Conservation (phyloP, 1,284 basidiomycete species). For the Moesziomyces aphidis region DNA sequence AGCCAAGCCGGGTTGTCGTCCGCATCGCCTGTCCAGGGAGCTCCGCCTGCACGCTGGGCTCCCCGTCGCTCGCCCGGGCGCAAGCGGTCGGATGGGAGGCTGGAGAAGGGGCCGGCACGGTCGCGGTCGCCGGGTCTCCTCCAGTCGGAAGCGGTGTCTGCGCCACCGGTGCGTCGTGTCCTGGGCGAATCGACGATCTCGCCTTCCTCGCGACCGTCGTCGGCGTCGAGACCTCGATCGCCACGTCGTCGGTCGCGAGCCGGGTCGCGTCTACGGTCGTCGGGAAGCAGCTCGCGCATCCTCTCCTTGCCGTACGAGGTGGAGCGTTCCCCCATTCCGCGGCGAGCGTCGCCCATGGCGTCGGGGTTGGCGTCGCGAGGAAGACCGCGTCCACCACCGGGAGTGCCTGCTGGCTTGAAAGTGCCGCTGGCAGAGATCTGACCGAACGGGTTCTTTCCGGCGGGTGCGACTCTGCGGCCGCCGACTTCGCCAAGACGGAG, state of each 20-base stretch:
- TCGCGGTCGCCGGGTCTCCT: constrained; percentile 44
- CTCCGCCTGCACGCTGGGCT: constrained; percentile 25
- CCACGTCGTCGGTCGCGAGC: constrained; percentile 34
- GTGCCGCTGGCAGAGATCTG: constrained; percentile 60
- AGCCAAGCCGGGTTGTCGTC: constrained; percentile 91
- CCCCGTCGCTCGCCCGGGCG: constrained; percentile 41
- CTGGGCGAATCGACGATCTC: constrained; percentile 52
- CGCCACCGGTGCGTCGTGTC: constrained; percentile 43
- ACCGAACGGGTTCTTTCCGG: constrained; percentile 62
- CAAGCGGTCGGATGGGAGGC: constrained; percentile 36
- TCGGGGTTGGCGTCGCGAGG: constrained; percentile 31
- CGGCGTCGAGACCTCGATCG: constrained; percentile 37
- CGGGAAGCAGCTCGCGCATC: constrained; percentile 40
- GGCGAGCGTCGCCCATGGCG: constrained; percentile 28
- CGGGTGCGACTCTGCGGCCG: constrained; percentile 37
- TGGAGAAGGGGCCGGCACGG: constrained; percentile 37
- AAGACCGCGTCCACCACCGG: constrained; percentile 20
- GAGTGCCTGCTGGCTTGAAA: constrained; percentile 58
- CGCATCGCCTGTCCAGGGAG: constrained; percentile 70
- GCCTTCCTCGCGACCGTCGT: constrained; percentile 47
- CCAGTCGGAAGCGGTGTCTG: constrained; percentile 49
- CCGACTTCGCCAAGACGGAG: constrained; percentile 38
- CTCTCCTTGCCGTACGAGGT: constrained; percentile 45
- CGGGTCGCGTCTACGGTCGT: constrained; percentile 37
- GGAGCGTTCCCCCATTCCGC: constrained; percentile 46